phyloP scores from a whole-genome alignment of 2,329 filamentous ascomycete species.

The Gaeumannomyces tritici region DNA sequence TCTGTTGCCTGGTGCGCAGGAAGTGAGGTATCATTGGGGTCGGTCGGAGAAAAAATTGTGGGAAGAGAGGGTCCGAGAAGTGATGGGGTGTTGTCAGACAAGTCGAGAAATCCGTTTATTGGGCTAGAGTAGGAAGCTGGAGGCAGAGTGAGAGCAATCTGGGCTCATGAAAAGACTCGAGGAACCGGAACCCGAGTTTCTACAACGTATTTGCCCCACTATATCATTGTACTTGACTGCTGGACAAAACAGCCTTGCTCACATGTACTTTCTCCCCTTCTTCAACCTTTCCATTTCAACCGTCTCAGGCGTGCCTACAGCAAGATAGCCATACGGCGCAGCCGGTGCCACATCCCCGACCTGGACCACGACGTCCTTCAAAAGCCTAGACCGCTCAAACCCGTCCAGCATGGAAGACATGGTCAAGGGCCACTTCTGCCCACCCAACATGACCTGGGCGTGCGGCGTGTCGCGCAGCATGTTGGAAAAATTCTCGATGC shows the following conservation, averaged over 20 bases:
- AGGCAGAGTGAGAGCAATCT: too few species aligned
- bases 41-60: too few species aligned
- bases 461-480: background rate
- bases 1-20: too few species aligned
- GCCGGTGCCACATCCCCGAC: background rate
- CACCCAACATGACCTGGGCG: background rate
- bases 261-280: background rate
- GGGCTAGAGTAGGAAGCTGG: too few species aligned
- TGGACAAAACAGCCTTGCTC: too few species aligned
- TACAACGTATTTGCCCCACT: too few species aligned
- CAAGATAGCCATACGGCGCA: background rate
- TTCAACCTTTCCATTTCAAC: background rate
- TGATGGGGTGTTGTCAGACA: too few species aligned
- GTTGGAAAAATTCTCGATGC: background rate
- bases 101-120: too few species aligned
- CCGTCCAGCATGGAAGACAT: background rate
- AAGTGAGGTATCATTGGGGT: too few species aligned
- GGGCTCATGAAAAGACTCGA: too few species aligned
- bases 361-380: background rate
- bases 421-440: background rate
- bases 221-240: fast-evolving
- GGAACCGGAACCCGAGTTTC: too few species aligned
- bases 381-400: background rate
- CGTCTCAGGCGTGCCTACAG: background rate
- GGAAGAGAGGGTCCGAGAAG: too few species aligned